These are phyloP conservation scores for Fusarium dlaminii DNA, from an alignment of 2,329 filamentous ascomycete genomes.

Conservation along the genomic window DNA sequence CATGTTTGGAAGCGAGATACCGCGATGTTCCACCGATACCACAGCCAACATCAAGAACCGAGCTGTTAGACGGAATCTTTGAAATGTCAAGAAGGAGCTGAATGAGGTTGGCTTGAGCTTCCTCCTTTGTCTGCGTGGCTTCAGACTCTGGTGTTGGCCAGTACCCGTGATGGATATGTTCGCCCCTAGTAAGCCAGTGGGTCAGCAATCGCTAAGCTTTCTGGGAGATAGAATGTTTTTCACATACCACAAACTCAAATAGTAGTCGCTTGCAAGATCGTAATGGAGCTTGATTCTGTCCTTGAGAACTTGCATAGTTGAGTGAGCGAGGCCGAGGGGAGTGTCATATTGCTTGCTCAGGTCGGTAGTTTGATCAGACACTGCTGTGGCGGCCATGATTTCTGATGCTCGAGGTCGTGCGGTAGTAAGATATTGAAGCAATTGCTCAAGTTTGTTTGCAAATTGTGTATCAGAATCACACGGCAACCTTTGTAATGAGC, in stretches of 20 bases:
- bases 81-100: constrained; percentile 58
- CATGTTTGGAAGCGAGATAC: constrained; percentile 61
- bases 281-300: constrained; percentile 69
- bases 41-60: constrained; percentile 67
- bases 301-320: constrained; percentile 61
- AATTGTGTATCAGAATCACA: neutral
- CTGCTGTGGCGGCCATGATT: constrained; percentile 19
- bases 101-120: constrained; percentile 66
- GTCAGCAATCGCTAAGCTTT: neutral
- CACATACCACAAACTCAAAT: constrained; percentile 66
- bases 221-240: neutral
- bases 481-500: neutral
- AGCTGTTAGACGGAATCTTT: constrained; percentile 35
- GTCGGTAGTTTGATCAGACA: constrained; percentile 42
- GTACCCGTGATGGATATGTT: constrained; percentile 72
- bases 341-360: constrained; percentile 59
- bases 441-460: neutral
- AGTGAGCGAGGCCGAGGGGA: constrained; percentile 55
- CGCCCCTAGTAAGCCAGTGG: constrained; percentile 56
- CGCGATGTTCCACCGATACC: constrained; percentile 69
- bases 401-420: neutral
- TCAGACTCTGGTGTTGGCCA: constrained; percentile 59
- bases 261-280: constrained; percentile 69
- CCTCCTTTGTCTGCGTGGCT: constrained; percentile 63
- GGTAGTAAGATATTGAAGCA: neutral